These are phyloP conservation scores for Metrosideros polymorpha DNA, from an alignment of 441 rosid species.

Conservation along the genomic window DNA sequence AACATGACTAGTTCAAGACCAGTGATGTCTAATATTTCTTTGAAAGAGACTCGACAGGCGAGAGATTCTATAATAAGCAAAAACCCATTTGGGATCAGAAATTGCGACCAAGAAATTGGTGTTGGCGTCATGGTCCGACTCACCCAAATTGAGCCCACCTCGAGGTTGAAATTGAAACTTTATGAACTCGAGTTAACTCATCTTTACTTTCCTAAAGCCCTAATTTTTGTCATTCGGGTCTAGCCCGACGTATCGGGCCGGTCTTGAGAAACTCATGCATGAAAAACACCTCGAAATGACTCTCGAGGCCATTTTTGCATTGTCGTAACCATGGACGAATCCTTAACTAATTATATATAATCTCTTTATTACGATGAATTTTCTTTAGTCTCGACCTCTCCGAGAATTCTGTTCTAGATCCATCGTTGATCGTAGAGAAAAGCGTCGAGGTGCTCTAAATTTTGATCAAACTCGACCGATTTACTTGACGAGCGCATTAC, in stretches of 20 bases:
- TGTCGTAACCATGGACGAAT: not conserved
- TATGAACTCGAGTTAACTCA: not conserved
- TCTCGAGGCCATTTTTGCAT: not conserved
- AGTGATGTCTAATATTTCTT: not conserved
- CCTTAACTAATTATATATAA: not conserved
- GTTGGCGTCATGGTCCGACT: not conserved
- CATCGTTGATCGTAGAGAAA: not conserved
- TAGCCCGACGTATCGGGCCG: not conserved
- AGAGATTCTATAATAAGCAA: not conserved
- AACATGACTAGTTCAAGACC: not conserved
- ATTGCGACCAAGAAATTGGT: not conserved
- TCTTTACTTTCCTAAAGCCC: not conserved
- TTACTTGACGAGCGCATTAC: rapidly evolving
- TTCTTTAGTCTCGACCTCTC: not conserved
- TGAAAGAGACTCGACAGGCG: not conserved
- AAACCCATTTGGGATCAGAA: not conserved
- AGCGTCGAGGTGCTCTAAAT: not conserved
- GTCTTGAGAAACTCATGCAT: not conserved
- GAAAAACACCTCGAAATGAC: too few relatives aligned
- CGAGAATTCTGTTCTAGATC: not conserved
- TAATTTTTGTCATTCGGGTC: not conserved
- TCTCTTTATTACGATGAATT: not conserved
- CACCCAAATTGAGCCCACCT: not conserved
- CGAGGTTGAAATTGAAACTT: not conserved
- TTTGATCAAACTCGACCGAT: rapidly evolving